Evolutionary conservation across 2,329 filamentous ascomycete species (phyloP), one percentile per base, ranked within the genome.

Genomic region (Aspergillus luchuensis): DNA sequence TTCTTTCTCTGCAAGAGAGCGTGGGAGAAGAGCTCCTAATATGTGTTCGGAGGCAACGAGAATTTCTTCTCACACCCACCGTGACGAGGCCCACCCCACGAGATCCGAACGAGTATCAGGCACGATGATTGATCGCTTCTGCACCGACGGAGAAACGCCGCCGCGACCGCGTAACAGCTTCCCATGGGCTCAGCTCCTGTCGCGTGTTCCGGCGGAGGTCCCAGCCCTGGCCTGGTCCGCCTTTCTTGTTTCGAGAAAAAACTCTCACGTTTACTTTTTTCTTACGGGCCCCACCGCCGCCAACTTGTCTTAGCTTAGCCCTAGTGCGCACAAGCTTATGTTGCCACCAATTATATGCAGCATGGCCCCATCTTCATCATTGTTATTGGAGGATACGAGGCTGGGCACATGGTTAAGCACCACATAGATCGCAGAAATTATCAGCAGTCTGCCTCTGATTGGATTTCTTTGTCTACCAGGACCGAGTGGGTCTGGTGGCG

Each of bases 221-320:
- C 45, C 39, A 25, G 51, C 33, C 25, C 53, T 47, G 47, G n/a
- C 4, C 47, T 28, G 23, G 7, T 17, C 17, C 47, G 25, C 57
- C 50, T 49, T 63, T 55, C 39, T 59, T 47, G 53, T 51, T 62
- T 63, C 56, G 59, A 59, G 56, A 63, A 56, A 17, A 47, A 45
- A 25, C 30, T 25, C 33, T 36, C 33, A 36, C 10, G 33, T 13
- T 36, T 36, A 36, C 33, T 36, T 36, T 33, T 15, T 36, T 15
- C 33, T 36, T 36, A 33, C 17, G 13, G 33, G 59, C 45, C 23
- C 51, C 55, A 39, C 25, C 15, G 5, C n/a, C 13, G 21, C 33
- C 41, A 28, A 10, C 39, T 38, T 17, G 30, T 25, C 53, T 36
- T 56, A 28, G 53, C 30, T 23, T 21, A 47, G 53, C 58, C 58